These are phyloP conservation scores for Papiliotrema laurentii DNA, from an alignment of 1,284 basidiomycete species.

Conservation along the genomic window DNA sequence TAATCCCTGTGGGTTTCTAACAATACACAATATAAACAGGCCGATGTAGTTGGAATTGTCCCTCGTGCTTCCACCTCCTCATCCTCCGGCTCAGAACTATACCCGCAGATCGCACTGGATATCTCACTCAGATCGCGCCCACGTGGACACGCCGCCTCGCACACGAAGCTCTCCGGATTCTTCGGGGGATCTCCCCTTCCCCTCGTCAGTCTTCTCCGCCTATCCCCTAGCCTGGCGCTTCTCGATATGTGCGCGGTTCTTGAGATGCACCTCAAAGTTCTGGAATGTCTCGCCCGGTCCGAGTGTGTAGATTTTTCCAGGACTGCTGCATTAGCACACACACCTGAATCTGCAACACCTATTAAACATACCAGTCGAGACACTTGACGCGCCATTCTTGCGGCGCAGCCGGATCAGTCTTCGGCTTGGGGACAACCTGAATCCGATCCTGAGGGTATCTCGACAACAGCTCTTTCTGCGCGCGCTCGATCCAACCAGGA, in stretches of 20 bases:
- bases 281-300: slow-evolving; percentile 82
- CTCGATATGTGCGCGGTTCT: slow-evolving; percentile 64
- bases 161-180: no score
- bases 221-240: slow-evolving; percentile 51
- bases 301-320: slow-evolving; percentile 76
- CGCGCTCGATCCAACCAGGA: slow-evolving; percentile 66
- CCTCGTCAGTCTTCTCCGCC: no score
- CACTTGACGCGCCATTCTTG: slow-evolving; percentile 92
- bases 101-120: no score
- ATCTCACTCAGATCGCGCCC: no score
- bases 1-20: no score
- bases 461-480: slow-evolving; percentile 61
- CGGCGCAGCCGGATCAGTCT: slow-evolving; percentile 53
- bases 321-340: slow-evolving; percentile 15
- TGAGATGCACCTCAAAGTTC: slow-evolving; percentile 91
- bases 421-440: slow-evolving; percentile 60
- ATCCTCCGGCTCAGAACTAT: no score
- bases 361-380: slow-evolving; percentile 62
- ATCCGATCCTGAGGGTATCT: slow-evolving; percentile 81
- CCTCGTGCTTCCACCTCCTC: no score
- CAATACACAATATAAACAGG: no score
- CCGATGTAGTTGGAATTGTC: no score
- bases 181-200: no score
- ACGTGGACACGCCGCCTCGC: no score
- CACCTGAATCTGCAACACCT: background rate